Percentiles rank a stretch among this genome's conserved stretches.
phyloP scores from a whole-genome alignment of 139 green algal species.

The Chlamydomonas schloesseri region DNA sequence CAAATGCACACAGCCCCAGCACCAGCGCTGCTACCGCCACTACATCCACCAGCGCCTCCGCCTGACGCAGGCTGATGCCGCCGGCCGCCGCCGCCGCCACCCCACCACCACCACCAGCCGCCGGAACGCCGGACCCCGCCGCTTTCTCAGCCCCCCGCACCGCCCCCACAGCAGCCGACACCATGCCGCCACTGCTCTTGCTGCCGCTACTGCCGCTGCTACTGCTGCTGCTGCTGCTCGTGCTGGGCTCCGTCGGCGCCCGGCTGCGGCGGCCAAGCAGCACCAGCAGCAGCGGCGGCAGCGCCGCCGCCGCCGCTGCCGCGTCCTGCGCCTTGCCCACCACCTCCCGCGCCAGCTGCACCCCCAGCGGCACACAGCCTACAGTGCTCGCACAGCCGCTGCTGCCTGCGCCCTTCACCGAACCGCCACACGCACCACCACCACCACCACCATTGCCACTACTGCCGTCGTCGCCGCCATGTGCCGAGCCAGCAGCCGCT shows the following conservation, averaged over 20 bases:
- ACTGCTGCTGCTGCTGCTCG: background rate
- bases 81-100: too few species aligned
- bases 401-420: too few species aligned
- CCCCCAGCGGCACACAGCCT: background rate
- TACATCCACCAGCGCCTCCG: conserved; percentile 12
- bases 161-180: background rate
- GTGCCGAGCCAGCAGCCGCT: background rate
- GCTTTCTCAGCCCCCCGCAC: background rate
- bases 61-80: background rate
- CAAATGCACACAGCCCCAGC: background rate
- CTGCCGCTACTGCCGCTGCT: background rate
- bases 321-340: background rate
- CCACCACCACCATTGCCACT: too few species aligned
- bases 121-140: background rate
- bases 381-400: background rate
- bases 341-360: background rate
- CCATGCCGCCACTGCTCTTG: background rate
- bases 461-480: background rate
- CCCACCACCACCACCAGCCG: accelerated
- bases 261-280: background rate
- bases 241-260: too few species aligned
- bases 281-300: background rate
- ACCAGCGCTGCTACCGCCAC: background rate
- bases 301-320: too few species aligned
- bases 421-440: too few species aligned